Percentiles rank a stretch among this genome's conserved stretches.
These are phyloP conservation scores for Penicillium frequentans DNA, from an alignment of 2,329 filamentous ascomycete species.

Conservation along the genomic window DNA sequence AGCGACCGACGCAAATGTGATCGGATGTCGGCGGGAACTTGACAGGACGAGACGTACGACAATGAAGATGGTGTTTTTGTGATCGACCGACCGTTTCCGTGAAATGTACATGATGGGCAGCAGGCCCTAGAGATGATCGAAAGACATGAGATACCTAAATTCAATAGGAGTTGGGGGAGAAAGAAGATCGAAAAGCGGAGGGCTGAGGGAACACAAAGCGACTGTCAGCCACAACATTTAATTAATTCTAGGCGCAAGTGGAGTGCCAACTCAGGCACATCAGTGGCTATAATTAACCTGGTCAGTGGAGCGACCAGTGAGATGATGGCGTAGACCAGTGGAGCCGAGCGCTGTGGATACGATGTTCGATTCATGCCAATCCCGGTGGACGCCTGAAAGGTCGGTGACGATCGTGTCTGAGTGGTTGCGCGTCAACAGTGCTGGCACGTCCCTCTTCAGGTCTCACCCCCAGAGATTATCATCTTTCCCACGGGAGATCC, in stretches of 20 bases:
- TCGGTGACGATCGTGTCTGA: slow-evolving; percentile 12
- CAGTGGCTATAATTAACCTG: slow-evolving; percentile 16
- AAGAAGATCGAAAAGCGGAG: slow-evolving; percentile 2
- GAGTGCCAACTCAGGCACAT: slow-evolving; percentile 2
- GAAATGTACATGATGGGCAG: slow-evolving; percentile 25
- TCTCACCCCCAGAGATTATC: not conserved
- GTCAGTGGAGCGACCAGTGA: slow-evolving; percentile 9
- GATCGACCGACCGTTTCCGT: slow-evolving; percentile 16
- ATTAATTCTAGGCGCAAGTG: slow-evolving; percentile 16
- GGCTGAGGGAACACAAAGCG: slow-evolving; percentile 8
- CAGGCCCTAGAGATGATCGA: slow-evolving; percentile 14
- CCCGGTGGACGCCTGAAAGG: not conserved
- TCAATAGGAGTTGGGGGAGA: not conserved
- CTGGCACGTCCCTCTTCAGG: not conserved
- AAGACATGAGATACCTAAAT: slow-evolving; percentile 19
- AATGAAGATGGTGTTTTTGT: slow-evolving; percentile 29
- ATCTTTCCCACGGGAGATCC: not conserved
- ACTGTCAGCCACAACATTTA: slow-evolving; percentile 8
- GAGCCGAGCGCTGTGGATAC: slow-evolving; percentile 1
- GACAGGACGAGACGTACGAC: slow-evolving; percentile 25
- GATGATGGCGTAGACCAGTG: slow-evolving; percentile 12
- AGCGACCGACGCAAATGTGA: not conserved
- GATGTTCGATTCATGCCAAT: not conserved
- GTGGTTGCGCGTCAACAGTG: not conserved
- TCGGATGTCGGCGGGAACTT: slow-evolving; percentile 5